These are phyloP conservation scores for Xylaria digitata DNA, from an alignment of 2,329 filamentous ascomycete species.

Conservation along the genomic window DNA sequence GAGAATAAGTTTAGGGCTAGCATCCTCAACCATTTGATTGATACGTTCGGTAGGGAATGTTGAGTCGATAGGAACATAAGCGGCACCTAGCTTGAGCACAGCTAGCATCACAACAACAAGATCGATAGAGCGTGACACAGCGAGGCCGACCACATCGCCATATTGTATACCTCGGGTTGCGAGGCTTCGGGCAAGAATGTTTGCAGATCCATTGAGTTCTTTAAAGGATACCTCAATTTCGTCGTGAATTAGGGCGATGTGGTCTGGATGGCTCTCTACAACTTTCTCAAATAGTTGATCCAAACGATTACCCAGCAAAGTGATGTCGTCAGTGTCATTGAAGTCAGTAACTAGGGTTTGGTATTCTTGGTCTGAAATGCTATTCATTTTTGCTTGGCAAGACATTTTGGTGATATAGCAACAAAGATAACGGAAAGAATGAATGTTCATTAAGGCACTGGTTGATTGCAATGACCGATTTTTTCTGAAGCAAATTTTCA, in stretches of 20 bases:
- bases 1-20: conserved; percentile 44
- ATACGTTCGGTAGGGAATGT: conserved; percentile 47
- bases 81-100: conserved; percentile 47
- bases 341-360: conserved; percentile 16
- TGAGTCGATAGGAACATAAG: conserved; percentile 50
- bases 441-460: background rate
- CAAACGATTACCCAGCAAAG: conserved; percentile 19
- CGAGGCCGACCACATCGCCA: conserved; percentile 47
- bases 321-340: conserved; percentile 17
- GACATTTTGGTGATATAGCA: conserved; percentile 8
- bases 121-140: conserved; percentile 44
- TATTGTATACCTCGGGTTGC: conserved; percentile 34
- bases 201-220: conserved; percentile 41
- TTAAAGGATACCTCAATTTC: conserved; percentile 31
- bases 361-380: conserved; percentile 18
- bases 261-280: conserved; percentile 7
- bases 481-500: background rate
- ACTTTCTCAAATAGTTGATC: conserved; percentile 21
- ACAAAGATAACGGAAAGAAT: background rate
- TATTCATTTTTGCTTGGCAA: background rate
- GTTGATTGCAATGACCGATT: background rate
- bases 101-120: conserved; percentile 45
- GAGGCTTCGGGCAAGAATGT: conserved; percentile 42
- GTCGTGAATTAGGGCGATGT: conserved; percentile 21
- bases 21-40: conserved; percentile 46